These are phyloP conservation scores for Nelumbo lutea DNA, from an alignment of 164 flowering plant species.

Conservation along the genomic window DNA sequence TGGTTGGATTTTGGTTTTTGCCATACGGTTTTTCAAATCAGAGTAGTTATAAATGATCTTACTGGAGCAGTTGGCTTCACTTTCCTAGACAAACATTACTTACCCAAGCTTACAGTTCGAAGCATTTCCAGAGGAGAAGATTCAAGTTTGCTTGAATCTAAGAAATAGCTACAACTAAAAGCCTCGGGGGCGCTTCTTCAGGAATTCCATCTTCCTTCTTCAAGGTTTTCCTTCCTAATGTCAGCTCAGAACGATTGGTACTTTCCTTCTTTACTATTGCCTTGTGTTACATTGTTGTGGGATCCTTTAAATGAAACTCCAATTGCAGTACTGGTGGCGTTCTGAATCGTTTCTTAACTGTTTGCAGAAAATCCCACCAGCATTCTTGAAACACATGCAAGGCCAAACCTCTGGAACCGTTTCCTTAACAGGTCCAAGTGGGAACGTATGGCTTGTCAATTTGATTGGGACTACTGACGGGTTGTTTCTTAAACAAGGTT, in stretches of 20 bases:
- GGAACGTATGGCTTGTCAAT: slow-evolving; percentile 40
- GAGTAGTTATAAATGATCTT: too few relatives aligned
- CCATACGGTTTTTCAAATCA: too few relatives aligned
- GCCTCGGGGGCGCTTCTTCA: too few relatives aligned
- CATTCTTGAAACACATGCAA: not conserved
- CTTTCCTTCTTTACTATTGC: not conserved
- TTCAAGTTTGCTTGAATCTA: too few relatives aligned
- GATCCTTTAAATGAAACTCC: not conserved
- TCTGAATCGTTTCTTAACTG: not conserved
- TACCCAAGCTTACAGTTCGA: too few relatives aligned
- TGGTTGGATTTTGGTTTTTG: too few relatives aligned
- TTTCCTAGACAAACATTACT: too few relatives aligned
- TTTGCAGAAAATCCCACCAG: slow-evolving; percentile 6
- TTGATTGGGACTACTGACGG: slow-evolving; percentile 27
- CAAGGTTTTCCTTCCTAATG: slow-evolving; percentile 4
- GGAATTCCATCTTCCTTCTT: not conserved
- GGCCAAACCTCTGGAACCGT: slow-evolving; percentile 27
- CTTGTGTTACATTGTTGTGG: not conserved
- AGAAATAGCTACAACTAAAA: too few relatives aligned
- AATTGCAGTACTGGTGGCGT: not conserved
- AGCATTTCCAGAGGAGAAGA: too few relatives aligned
- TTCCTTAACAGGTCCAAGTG: slow-evolving; percentile 46
- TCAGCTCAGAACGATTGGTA: slow-evolving; percentile 6
- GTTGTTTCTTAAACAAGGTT: slow-evolving; percentile 38
- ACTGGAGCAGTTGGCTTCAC: too few relatives aligned